phyloP scores from a whole-genome alignment of 164 flowering plant species.

The Piper betle region DNA sequence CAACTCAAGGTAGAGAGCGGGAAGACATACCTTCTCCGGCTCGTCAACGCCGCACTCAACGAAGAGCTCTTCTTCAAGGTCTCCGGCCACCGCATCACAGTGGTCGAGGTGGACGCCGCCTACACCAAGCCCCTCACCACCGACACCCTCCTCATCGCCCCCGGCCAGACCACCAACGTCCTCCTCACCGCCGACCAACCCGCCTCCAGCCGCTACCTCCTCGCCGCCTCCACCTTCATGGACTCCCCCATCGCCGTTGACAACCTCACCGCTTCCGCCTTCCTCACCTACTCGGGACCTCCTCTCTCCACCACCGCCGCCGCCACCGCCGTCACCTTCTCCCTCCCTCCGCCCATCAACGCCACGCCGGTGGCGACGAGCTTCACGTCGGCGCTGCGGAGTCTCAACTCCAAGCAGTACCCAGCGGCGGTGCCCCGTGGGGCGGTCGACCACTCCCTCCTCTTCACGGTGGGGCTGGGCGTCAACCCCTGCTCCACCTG shows the following conservation, averaged over 20 bases:
- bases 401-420: slow-evolving; percentile 47
- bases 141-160: slow-evolving; percentile 29
- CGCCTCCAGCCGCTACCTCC: slow-evolving; percentile 37
- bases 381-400: slow-evolving; percentile 38
- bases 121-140: slow-evolving; percentile 47
- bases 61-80: slow-evolving; percentile 54
- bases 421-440: slow-evolving; percentile 46
- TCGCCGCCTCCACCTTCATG: slow-evolving; percentile 71
- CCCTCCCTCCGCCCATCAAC: slow-evolving; percentile 38
- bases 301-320: slow-evolving; percentile 35
- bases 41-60: slow-evolving; percentile 77
- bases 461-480: slow-evolving; percentile 62
- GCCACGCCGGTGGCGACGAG: slow-evolving; percentile 51
- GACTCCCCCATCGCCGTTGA: slow-evolving; percentile 64
- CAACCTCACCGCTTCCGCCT: slow-evolving; percentile 37
- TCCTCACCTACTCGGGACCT: slow-evolving; percentile 37
- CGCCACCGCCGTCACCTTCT: slow-evolving; percentile 25
- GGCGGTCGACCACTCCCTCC: slow-evolving; percentile 36
- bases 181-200: slow-evolving; percentile 30
- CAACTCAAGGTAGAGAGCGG: slow-evolving; percentile 30
- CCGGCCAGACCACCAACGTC: slow-evolving; percentile 27
- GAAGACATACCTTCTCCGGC: slow-evolving; percentile 49
- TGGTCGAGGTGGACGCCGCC: slow-evolving; percentile 50
- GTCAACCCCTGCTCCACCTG: slow-evolving; percentile 57
- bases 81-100: slow-evolving; percentile 47